These are phyloP conservation scores for Achlya hypogyna DNA, from an alignment of 352 stramenopile genomes.

Conservation along the genomic window DNA sequence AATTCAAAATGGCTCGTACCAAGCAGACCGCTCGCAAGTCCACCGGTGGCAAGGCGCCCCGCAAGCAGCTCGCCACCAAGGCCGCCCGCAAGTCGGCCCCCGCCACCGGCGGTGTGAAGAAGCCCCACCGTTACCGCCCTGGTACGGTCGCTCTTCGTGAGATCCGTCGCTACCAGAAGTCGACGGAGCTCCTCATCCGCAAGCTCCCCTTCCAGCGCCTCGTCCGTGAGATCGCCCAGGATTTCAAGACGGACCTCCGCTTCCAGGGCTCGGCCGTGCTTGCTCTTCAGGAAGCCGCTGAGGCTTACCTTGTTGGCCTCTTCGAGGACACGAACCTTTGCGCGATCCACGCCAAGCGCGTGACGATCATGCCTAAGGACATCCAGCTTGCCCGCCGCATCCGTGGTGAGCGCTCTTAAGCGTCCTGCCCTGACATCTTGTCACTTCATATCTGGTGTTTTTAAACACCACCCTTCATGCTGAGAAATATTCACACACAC, in stretches of 20 bases:
- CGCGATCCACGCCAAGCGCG: constrained; percentile 89
- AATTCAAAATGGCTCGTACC: constrained; percentile 27
- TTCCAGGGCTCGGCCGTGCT: constrained; percentile 62
- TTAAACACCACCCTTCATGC: constrained; percentile 24
- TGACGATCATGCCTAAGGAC: constrained; percentile 90
- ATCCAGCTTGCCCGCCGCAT: constrained; percentile 22
- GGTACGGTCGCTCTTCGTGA: constrained; percentile 77
- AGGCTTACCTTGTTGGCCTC: constrained; percentile 37
- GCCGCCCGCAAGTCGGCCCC: constrained; percentile 27
- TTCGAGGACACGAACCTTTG: constrained; percentile 92
- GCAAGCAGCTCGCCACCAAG: constrained; percentile 30
- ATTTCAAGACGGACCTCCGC: constrained; percentile 73
- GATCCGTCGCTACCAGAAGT: constrained; percentile 85
- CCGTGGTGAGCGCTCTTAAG: constrained; percentile 21
- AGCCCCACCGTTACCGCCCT: constrained; percentile 56
- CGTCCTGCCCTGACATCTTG: constrained; percentile 1
- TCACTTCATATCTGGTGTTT: constrained; percentile 23
- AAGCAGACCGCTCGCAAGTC: constrained; percentile 22
- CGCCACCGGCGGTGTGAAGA: constrained; percentile 30
- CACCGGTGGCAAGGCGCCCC: constrained; percentile 23
- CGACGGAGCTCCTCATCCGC: constrained; percentile 73
- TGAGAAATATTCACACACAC: constrained; percentile 1
- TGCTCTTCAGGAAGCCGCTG: constrained; percentile 23
- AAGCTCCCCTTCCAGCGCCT: constrained; percentile 75
- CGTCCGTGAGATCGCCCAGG: constrained; percentile 62